Percentiles rank a stretch among this genome's conserved stretches.
Evolutionary conservation across 495 filamentous ascomycete genomes (phyloP).

Genomic region (Evernia prunastri): DNA sequence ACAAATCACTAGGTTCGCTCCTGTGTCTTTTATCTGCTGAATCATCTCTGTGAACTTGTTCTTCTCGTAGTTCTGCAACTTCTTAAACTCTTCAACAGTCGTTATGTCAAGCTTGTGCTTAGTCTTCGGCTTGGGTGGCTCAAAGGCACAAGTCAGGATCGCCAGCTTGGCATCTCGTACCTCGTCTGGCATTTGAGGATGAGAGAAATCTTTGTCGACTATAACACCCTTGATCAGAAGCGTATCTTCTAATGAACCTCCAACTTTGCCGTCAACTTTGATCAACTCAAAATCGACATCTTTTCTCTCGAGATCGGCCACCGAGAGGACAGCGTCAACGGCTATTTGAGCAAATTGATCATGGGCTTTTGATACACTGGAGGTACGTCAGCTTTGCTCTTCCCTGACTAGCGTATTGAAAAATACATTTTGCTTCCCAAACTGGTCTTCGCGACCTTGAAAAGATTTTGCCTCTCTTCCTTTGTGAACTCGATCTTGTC

Average conservation of each 20-base stretch:
- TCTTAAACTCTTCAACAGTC: slow-evolving; percentile 94
- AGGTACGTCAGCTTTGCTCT: slow-evolving; percentile 27
- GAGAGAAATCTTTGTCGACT: slow-evolving; percentile 99
- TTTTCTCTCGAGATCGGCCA: slow-evolving; percentile 91
- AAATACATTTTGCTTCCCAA: slow-evolving; percentile 89
- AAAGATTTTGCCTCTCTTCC: slow-evolving; percentile 70
- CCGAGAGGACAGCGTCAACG: slow-evolving; percentile 91
- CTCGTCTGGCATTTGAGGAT: slow-evolving; percentile 96
- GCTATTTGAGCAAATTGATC: slow-evolving; percentile 97
- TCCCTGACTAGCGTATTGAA: neutral
- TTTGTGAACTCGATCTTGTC: slow-evolving; percentile 80
- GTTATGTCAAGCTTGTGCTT: slow-evolving; percentile 99
- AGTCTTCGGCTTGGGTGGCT: slow-evolving; percentile 99
- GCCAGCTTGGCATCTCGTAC: slow-evolving; percentile 93
- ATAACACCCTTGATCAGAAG: slow-evolving; percentile 95
- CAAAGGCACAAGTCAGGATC: slow-evolving; percentile 96
- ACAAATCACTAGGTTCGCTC: slow-evolving; percentile 96
- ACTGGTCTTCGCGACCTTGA: slow-evolving; percentile 92
- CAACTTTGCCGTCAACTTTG: slow-evolving; percentile 98
- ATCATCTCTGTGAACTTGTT: slow-evolving; percentile 99
- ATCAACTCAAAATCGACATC: slow-evolving; percentile 99
- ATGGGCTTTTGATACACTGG: slow-evolving; percentile 88
- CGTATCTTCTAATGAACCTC: slow-evolving; percentile 89
- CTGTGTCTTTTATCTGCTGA: slow-evolving; percentile 91
- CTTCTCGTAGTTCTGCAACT: slow-evolving; percentile 87